Conservation (phyloP, 2,329 filamentous ascomycete genomes). For the Arthrinium puccinioides region DNA sequence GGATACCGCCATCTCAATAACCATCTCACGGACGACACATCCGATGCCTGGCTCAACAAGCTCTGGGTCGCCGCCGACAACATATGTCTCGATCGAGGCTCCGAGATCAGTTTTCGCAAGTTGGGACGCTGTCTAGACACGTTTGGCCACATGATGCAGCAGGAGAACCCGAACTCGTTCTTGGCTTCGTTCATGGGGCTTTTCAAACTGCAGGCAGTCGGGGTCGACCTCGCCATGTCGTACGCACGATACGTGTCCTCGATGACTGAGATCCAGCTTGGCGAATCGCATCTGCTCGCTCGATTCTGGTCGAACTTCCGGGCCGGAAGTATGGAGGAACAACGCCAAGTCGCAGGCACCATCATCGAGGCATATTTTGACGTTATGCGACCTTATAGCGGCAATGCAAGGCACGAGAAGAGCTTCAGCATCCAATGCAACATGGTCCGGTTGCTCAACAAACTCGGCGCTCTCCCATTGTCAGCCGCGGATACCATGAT, state of each 20-base stretch:
- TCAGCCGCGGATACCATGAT: neutral
- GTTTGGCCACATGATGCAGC: neutral
- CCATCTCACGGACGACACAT: too few species aligned
- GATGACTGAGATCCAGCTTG: conserved; percentile 3
- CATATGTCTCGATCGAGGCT: neutral
- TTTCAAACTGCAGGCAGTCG: conserved; percentile 4
- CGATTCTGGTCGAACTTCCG: conserved; percentile 2
- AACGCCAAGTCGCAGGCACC: neutral
- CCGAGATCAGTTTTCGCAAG: neutral
- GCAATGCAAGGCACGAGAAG: neutral
- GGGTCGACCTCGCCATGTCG: conserved; percentile 3
- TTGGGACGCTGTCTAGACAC: conserved; percentile 4
- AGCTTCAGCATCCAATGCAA: neutral
- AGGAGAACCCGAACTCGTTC: conserved; percentile 1
- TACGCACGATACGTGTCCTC: conserved; percentile 1
- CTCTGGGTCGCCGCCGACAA: neutral
- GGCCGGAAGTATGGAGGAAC: neutral
- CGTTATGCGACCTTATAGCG: too few species aligned
- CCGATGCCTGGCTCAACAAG: neutral
- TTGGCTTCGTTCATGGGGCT: neutral
- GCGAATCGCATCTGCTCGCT: conserved; percentile 3
- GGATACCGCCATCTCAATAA: too few species aligned
- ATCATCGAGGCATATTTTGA: conserved; percentile 5
- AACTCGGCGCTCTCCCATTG: conserved; percentile 1
- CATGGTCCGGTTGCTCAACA: neutral